Base-by-base conservation (phyloP, 73 alveolate species). In the Halteria grandinella region DNA sequence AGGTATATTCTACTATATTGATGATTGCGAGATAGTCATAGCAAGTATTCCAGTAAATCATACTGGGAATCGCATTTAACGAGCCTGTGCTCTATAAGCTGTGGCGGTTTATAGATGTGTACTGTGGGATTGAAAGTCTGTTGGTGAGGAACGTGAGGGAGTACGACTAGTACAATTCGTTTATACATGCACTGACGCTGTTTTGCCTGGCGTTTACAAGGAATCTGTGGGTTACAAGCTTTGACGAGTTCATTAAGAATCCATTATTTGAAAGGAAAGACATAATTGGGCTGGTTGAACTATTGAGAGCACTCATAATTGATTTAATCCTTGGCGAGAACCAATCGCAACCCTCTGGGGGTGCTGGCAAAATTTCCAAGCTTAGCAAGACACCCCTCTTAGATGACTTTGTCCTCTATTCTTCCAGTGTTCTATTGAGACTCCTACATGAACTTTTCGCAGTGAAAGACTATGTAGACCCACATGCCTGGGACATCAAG, bases 21-120 rank as follows among this genome's bases (percentile, higher is more conserved):
- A 79, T 73, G 80, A 80, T 73, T 25, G 75, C 84, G 21, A 70
- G 44, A 41, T 40, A 52, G 7, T 66, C 73, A 2, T 54, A 36
- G 21, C 37, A 57, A 37, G 88, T 55, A 55, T 73, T 88, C 44
- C 24, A 85, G 17, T 37, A 69, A 48, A 88, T 88, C 31, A 51
- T 79, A 10, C 69, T 81, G 20, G 95, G 95, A 27, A 37, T 87
- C 5, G 89, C 95, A 24, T 87, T 82, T 49, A 73, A 87, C 36
- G 73, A 79, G 50, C 73, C 83, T 25, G 55, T 80, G 2, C 80
- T 87, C 33, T 74, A 74, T 48, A 79, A 73, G 33, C 45, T 87
- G 51, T 87, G 95, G 95, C 12, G 49, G 45, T 87, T 87, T 45
- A 71, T 87, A 5, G 48, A 72, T 23, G 54, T 43, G 28, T 87